Base-by-base conservation (phyloP, 2,329 filamentous ascomycete genomes). In the Scolecobasidium constrictum region DNA sequence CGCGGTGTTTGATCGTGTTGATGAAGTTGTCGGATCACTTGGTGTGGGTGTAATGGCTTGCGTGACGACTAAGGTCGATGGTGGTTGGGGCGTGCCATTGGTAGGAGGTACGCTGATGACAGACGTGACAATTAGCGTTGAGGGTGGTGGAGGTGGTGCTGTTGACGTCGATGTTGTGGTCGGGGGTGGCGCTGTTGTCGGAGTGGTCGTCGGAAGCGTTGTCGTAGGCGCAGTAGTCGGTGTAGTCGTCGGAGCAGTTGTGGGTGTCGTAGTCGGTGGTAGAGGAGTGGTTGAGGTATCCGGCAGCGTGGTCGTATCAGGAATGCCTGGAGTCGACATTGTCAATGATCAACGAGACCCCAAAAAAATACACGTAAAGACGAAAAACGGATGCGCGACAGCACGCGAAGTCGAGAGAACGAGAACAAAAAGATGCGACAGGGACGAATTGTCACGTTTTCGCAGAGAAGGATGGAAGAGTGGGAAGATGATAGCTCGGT, bases 121-220 rank as follows among this genome's bases (percentile, higher is more conserved):
- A 4, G 45, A 47, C 3, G 45, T 47, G 19, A 47, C 16, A 4
- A 47, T 7, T 20, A 17, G 16, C 3, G 45, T 47, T 12, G 45
- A 15, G 9, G 45, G 26, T 5, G 45, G 37, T 19, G 19, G 18
- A 16, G 45, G 18, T 3, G 45, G 17, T 5, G 44, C 26, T 6
- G 38, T 42, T 4, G 28, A 9, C 4, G 18, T 15, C 9, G 44
- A 46, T 5, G 44, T 46, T n/a, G 35, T 28, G 13, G 26, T 37
- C 16, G 36, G 28, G n/a, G n/a, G n/a, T n/a, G n/a, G n/a, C n/a
- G n/a, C n/a, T n/a, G n/a, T n/a, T 17, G 42, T 31, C 11, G 43
- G 9, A 15, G 23, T 40, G 15, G 43, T 35, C 13, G 37, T 39
- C 9, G 37, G 11, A 9, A 11, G 6, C 11, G 37, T 39, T 12